A percentile compares a stretch with the other conserved stretches of the same genome.
Evolutionary conservation across 108 stramenopile species (phyloP).

Genomic region (Nannochloropsis oceanica): DNA sequence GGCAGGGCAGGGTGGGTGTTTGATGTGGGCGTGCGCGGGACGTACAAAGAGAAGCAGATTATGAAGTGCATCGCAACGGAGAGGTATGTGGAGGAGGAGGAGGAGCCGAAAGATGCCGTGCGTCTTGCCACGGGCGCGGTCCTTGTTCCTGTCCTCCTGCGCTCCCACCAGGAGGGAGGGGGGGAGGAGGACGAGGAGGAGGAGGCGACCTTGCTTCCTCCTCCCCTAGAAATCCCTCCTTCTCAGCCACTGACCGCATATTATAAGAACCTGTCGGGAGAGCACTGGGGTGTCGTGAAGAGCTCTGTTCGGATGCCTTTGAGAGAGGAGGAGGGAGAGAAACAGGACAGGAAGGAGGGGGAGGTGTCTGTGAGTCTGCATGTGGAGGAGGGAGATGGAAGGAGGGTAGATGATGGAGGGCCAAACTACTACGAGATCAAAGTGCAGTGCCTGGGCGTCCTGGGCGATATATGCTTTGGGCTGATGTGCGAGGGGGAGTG

Average conservation of each 20-base stretch:
- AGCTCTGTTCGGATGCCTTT: neutral
- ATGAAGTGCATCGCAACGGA: neutral
- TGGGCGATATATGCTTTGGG: neutral
- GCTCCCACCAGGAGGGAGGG: neutral
- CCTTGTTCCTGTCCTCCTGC: neutral
- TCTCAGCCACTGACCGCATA: neutral
- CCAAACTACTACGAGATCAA: neutral
- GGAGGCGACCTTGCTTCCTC: neutral
- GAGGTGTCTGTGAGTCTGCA: too few relatives aligned
- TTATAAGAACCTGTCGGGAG: neutral
- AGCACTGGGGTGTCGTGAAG: neutral
- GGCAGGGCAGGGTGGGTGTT: neutral
- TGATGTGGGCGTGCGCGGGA: neutral
- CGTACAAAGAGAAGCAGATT: neutral
- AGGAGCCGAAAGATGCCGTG: neutral
- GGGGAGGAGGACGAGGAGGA: neutral
- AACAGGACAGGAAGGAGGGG: neutral
- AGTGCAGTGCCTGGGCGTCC: neutral
- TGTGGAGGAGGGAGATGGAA: too few relatives aligned
- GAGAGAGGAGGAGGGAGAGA: neutral
- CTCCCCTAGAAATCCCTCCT: neutral
- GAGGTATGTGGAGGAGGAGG: neutral
- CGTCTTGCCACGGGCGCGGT: neutral
- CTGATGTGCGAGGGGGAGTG: neutral
- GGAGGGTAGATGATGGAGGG: too few relatives aligned